Evolutionary conservation across 495 filamentous ascomycete species (phyloP), one percentile per base, ranked within the genome.

Genomic region (Penicillium subrubescens): DNA sequence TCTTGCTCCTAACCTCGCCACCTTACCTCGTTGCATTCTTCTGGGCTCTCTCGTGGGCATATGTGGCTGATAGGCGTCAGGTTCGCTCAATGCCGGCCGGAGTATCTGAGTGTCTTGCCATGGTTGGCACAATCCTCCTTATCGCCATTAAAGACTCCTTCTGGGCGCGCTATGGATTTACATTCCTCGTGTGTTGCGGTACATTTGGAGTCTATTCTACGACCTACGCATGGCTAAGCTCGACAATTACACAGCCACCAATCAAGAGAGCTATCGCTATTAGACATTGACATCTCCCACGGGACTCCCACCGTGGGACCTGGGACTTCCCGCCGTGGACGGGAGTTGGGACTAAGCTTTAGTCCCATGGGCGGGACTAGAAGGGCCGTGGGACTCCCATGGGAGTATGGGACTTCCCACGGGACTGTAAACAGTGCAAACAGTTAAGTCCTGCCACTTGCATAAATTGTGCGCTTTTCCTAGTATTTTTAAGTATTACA

Each of bases 131-230:
- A 17, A 55, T 68, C 29, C 44, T 68, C 14, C 10, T 68, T 1
- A 61, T 68, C 27, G 61, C 66, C 10, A 21, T 68, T n/a, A 15
- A 17, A 5, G 51, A 39, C 29, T 27, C 57, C 8, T 52, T 61
- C 11, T 68, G 66, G 66, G 66, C 62, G 11, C 66, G 66, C 17
- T 68, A 68, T 58, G 66, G 39, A 17, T 57, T 68, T 25, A 60
- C 53, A 2, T 64, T 68, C 43, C 62, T 59, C 10, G 57, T 59
- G 8, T 50, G 39, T 44, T 68, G 61, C 34, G 66, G 66, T 53
- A 65, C 62, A n/a, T 68, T 61, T 41, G 58, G 51, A 12, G 58
- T 61, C 6, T 68, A 68, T 17, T 65, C 57, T 0, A 65, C 58
- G 8, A 68, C 62, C 0, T 65, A 68, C 44, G 58, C 66, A 8